A percentile compares a stretch with the other conserved stretches of the same genome.
phyloP scores from a whole-genome alignment of 2,329 filamentous ascomycete genomes.

The Akanthomyces uredinophilus region DNA sequence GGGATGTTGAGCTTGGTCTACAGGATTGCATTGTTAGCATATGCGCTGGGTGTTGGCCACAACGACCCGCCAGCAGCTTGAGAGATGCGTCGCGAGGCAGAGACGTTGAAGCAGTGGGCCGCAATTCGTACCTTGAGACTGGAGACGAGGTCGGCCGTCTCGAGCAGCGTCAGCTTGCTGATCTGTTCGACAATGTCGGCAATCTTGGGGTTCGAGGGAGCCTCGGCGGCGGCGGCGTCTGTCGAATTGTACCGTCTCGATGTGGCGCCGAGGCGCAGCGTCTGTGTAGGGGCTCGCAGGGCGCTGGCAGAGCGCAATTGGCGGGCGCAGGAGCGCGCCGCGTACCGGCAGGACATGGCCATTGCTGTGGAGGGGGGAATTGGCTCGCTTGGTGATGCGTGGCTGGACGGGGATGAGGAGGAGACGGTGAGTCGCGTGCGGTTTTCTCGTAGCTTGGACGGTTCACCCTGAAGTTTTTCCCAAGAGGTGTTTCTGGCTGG shows the following conservation, averaged over 20 bases:
- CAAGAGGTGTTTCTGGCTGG: slow-evolving; percentile 24
- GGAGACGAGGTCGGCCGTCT: slow-evolving; percentile 93
- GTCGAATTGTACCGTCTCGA: slow-evolving; percentile 85
- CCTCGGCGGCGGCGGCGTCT: slow-evolving; percentile 52
- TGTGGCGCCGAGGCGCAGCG: slow-evolving; percentile 38
- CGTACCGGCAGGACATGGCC: slow-evolving; percentile 59
- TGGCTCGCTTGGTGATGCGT: slow-evolving; percentile 23
- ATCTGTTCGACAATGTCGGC: slow-evolving; percentile 95
- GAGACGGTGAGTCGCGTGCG: slow-evolving; percentile 20
- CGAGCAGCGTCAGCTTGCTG: slow-evolving; percentile 92
- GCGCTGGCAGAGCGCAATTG: slow-evolving; percentile 49
- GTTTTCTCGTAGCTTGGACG: slow-evolving; percentile 18
- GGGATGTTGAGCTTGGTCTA: slow-evolving; percentile 95
- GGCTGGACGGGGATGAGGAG: slow-evolving; percentile 20
- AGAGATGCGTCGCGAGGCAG: neutral
- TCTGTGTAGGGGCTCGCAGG: slow-evolving; percentile 44
- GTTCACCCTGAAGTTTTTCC: slow-evolving; percentile 37
- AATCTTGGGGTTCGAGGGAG: slow-evolving; percentile 80
- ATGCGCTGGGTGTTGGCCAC: neutral
- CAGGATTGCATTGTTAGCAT: neutral
- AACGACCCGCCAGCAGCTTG: neutral
- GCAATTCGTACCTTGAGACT: slow-evolving; percentile 73
- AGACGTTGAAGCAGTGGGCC: neutral
- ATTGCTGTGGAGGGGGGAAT: slow-evolving; percentile 38
- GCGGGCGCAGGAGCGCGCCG: slow-evolving; percentile 59